These are phyloP conservation scores for Torulaspora indica DNA, from an alignment of 805 yeast genomes.

Conservation along the genomic window DNA sequence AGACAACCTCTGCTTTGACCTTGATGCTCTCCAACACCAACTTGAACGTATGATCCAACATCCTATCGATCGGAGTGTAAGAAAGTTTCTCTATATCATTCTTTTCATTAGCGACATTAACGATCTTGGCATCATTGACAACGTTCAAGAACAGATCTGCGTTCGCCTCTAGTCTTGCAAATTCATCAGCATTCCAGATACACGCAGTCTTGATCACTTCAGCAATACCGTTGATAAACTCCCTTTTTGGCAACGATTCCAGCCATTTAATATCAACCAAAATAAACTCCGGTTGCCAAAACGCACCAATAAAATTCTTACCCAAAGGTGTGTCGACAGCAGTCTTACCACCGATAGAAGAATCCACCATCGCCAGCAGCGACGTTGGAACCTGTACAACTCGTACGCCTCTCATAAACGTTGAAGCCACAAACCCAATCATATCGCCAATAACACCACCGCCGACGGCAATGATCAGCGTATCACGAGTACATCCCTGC, in stretches of 20 bases:
- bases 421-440: slow-evolving; percentile 99
- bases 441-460: slow-evolving; percentile 99
- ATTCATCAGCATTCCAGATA: slow-evolving; percentile 90
- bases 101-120: slow-evolving; percentile 16
- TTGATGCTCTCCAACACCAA: slow-evolving; percentile 79
- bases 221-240: slow-evolving; percentile 96
- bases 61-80: slow-evolving; percentile 58
- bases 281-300: slow-evolving; percentile 91
- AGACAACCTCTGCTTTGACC: slow-evolving; percentile 92
- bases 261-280: slow-evolving; percentile 84
- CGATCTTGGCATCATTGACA: slow-evolving; percentile 41
- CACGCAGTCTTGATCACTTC: slow-evolving; percentile 98
- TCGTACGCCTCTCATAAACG: slow-evolving; percentile 97
- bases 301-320: slow-evolving; percentile 92
- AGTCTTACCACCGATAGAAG: slow-evolving; percentile 97
- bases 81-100: slow-evolving; percentile 40
- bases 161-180: slow-evolving; percentile 74
- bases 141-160: slow-evolving; percentile 64
- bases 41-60: slow-evolving; percentile 68
- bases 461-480: slow-evolving; percentile 89
- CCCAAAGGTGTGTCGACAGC: slow-evolving; percentile 97
- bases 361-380: slow-evolving; percentile 92
- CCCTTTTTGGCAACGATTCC: slow-evolving; percentile 84
- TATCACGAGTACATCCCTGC: slow-evolving; percentile 92
- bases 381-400: slow-evolving; percentile 94